Conservation (phyloP, 768 basidiomycete genomes). For the Auricularia cornea region DNA sequence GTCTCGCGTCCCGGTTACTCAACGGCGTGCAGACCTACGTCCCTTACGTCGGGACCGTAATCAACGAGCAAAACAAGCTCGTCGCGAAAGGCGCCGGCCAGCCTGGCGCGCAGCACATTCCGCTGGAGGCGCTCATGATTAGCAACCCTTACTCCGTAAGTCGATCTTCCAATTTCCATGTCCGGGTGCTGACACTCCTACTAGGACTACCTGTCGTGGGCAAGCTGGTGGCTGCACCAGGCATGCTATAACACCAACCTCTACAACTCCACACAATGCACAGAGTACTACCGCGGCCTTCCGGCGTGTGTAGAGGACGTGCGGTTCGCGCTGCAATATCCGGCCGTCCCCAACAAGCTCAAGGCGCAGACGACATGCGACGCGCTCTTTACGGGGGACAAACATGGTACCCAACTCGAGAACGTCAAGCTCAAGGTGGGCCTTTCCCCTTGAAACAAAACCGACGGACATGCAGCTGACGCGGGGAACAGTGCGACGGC, state of each 20-base stretch:
- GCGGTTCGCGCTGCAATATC: constrained; percentile 2
- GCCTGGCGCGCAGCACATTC: constrained; percentile 18
- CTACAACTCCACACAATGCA: constrained; percentile 25
- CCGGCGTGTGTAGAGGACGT: constrained; percentile 18
- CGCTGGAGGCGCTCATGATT: constrained; percentile 26
- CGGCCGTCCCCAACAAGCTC: constrained; percentile 3
- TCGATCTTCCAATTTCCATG: no score
- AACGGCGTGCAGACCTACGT: constrained; percentile 13
- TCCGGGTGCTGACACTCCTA: no score
- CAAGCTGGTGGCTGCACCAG: constrained; percentile 22
- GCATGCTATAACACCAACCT: constrained; percentile 20
- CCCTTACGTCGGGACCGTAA: constrained; percentile 28
- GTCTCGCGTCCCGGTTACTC: not conserved
- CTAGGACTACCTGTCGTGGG: constrained; percentile 21
- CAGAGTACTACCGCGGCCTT: constrained; percentile 16
- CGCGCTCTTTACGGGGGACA: constrained; percentile 8
- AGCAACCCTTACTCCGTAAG: constrained; percentile 20
- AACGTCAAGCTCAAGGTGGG: constrained; percentile 4
- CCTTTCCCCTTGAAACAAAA: not conserved
- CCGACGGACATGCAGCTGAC: not conserved
- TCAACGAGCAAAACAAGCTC: constrained; percentile 24
- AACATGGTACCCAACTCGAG: constrained; percentile 7
- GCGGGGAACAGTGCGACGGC: not conserved
- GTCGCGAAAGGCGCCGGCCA: constrained; percentile 13
- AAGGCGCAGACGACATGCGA: constrained; percentile 7